Evolutionary conservation across 148 eudicot genomes (phyloP), one percentile per base, ranked within the genome.

Genomic region (Camellia japonica): DNA sequence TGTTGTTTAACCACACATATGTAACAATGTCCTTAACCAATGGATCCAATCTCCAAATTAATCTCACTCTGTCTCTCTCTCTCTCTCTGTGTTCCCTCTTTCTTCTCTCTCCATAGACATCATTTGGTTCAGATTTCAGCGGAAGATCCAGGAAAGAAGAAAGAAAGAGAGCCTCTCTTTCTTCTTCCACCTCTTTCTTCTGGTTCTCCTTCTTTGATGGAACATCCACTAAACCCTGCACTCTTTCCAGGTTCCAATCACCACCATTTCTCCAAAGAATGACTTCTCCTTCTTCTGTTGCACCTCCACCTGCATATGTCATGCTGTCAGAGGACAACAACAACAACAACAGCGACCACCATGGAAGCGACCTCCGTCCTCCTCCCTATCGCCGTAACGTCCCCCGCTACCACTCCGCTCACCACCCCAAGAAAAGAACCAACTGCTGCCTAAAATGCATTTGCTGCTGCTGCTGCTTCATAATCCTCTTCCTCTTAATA

Each of bases 391-490:
- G 78, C 7, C 80, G 72, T 3, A 68, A 73, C 6, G 13, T 80
- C 62, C 82, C 88, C 19, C 85, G 15, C 14, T 85, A 82, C 77
- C 16, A 49, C 52, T 49, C 52, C 52, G 7, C 5, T 7, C 80
- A 59, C 38, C 38, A 30, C 38, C 38, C 38, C 9, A 73, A 73
- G 12, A 73, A 64, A 0, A 65, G 84, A 10, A 11, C 83, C 5
- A 56, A 68, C 0, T 75, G 87, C 44, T 89, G 92, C 79, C 2
- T 80, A 11, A 81, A 75, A 62, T 87, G 85, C 88, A 83, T 87
- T 0, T 87, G 92, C 38, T 87, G 86, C 76, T 85, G 82, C 73
- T 89, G 70, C 41, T 87, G 87, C 80, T 56, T 75, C 82, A 74
- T 92, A 43, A 84, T 86, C 71, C 7, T 89, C 16, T 23, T 86